Evolutionary conservation across 139 green algal species (phyloP).

Genomic region (Dunaliella primolecta): DNA sequence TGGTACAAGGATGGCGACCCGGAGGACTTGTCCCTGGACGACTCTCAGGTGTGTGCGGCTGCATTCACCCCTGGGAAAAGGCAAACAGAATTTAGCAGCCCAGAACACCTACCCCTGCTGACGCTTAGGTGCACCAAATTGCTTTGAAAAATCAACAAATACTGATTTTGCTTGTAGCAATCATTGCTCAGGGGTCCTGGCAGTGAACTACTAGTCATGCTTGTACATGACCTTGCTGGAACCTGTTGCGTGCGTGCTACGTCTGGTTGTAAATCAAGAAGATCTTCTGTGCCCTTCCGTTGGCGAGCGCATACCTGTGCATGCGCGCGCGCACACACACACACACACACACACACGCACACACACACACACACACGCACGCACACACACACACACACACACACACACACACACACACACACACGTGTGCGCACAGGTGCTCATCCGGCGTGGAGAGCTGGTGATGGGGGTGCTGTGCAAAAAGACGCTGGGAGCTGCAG

Average conservation of each 20-base stretch:
- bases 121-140: no score
- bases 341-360: neutral
- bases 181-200: no score
- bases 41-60: constrained; percentile 76
- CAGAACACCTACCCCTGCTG: no score
- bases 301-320: neutral
- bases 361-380: neutral
- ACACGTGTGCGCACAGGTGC: constrained; percentile 57
- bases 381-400: neutral
- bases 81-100: no score
- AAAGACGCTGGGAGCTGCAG: constrained; percentile 84
- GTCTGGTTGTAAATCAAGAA: no score
- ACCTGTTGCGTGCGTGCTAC: no score
- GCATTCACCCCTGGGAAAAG: no score
- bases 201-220: no score
- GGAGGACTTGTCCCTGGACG: constrained; percentile 75
- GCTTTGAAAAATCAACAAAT: no score
- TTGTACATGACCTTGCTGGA: no score
- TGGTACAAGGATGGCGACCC: constrained; percentile 88
- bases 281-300: neutral
- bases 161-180: no score
- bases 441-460: constrained; percentile 80
- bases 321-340: neutral
- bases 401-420: neutral
- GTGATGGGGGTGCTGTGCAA: constrained; percentile 94